Percentiles rank a stretch among this genome's conserved stretches.
Evolutionary conservation across 768 basidiomycete genomes (phyloP).

Genomic region (Russula emetica): DNA sequence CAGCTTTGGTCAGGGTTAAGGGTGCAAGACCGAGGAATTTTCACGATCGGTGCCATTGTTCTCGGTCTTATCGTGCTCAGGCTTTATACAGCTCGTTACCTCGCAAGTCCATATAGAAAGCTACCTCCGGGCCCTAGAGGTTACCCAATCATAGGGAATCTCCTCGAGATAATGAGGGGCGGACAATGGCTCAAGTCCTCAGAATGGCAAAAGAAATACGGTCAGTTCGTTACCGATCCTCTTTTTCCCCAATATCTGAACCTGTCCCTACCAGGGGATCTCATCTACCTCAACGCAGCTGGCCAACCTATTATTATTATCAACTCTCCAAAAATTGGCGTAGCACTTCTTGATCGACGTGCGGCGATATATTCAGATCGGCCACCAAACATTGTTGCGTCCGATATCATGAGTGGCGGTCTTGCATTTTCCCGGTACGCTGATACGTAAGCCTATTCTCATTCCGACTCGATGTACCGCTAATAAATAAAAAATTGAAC

Average conservation of each 20-base stretch:
- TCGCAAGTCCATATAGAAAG: not conserved
- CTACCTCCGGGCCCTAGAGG: not conserved
- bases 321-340: too few relatives aligned
- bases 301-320: too few relatives aligned
- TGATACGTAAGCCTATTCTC: not conserved
- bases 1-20: not conserved
- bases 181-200: not conserved
- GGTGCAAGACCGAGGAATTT: not conserved
- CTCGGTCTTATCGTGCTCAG: not conserved
- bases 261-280: too few relatives aligned
- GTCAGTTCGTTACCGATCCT: too few relatives aligned
- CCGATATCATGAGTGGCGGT: not conserved
- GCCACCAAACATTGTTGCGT: not conserved
- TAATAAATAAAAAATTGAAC: not conserved
- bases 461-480: not conserved
- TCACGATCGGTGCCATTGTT: not conserved
- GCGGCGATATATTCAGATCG: not conserved
- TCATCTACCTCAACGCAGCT: too few relatives aligned
- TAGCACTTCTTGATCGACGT: not conserved
- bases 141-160: conserved; percentile 1
- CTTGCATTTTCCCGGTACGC: not conserved
- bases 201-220: too few relatives aligned
- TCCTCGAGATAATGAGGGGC: not conserved
- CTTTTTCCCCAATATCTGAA: too few relatives aligned
- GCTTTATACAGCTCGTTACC: not conserved